Evolutionary conservation across 495 filamentous ascomycete species (phyloP), one percentile per base, ranked within the genome.

Genomic region (Glonium stellatum): DNA sequence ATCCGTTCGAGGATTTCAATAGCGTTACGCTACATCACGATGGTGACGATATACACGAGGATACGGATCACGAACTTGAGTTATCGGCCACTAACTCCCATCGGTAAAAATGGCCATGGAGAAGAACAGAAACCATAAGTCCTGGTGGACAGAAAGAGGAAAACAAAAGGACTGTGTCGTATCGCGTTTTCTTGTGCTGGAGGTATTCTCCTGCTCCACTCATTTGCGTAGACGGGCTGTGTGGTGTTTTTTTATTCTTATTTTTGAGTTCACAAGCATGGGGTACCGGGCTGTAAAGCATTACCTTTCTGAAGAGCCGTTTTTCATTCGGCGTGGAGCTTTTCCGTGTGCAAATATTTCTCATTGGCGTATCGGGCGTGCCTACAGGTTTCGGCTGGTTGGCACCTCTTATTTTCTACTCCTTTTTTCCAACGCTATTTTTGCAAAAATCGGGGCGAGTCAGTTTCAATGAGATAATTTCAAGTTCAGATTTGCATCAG

Each of bases 1-100:
- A 98, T 80, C 93, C 93, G 12, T 98, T 98, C 70, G 90, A 96
- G 72, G 95, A 97, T 71, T 98, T 98, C 72, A 98, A 98, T 74
- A 95, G 89, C 67, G 93, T 98, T 35, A 98, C 93, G 60, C 81
- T 98, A 58, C 92, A 96, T 73, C 93, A 98, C 77, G 93, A 97
- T 57, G 95, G 90, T 11, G 92, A 97, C 57, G 83, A 85, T n/a
- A 44, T 44, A 18, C 39, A 44, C 39, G 39, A 44, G 39, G 39
- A 44, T 18, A 44, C 39, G 2, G 39, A 11, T 11, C 39, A 44
- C 2, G 39, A 44, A 11, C 39, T 44, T 13, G 39, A 44, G 10
- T 18, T 44, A 15, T 44, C 39, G 39, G 39, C 39, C 13, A 44
- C 39, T 13, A 44, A 44, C 13, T 44, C 39, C 18, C 39, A 44